phyloP scores from a whole-genome alignment of 257 asterid species.

The Solanum neorickii region DNA sequence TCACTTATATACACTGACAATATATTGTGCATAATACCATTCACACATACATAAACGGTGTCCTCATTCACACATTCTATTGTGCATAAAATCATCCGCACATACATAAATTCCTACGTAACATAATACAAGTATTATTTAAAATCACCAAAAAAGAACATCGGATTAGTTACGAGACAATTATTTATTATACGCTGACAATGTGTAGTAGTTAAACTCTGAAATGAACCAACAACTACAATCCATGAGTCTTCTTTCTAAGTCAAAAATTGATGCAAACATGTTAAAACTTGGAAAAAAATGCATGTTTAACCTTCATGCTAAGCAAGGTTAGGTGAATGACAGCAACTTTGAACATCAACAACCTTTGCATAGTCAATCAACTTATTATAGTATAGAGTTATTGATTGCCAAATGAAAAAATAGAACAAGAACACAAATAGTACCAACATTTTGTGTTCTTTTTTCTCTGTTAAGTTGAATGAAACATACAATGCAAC shows the following conservation, averaged over 20 bases:
- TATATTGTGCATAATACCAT: background rate
- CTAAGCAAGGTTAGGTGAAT: slow-evolving; percentile 81
- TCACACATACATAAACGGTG: too few species aligned
- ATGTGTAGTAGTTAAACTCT: background rate
- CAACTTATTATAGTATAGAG: background rate
- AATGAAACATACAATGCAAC: slow-evolving; percentile 38
- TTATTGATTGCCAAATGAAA: background rate
- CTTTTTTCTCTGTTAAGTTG: background rate
- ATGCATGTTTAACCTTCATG: slow-evolving; percentile 24
- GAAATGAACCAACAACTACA: background rate
- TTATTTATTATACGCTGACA: background rate
- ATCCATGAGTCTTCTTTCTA: background rate
- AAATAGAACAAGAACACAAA: background rate
- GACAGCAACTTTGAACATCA: slow-evolving; percentile 47
- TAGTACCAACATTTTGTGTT: background rate
- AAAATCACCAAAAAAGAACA: too few species aligned
- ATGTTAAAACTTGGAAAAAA: background rate
- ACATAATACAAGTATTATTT: too few species aligned
- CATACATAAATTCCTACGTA: too few species aligned
- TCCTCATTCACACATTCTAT: background rate
- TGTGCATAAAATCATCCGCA: too few species aligned
- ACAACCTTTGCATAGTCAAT: background rate
- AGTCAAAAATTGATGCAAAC: background rate
- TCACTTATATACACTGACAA: background rate
- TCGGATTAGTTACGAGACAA: too few species aligned